Base-by-base conservation (phyloP, 768 basidiomycete species). In the Hortiboletus flavorubellus region DNA sequence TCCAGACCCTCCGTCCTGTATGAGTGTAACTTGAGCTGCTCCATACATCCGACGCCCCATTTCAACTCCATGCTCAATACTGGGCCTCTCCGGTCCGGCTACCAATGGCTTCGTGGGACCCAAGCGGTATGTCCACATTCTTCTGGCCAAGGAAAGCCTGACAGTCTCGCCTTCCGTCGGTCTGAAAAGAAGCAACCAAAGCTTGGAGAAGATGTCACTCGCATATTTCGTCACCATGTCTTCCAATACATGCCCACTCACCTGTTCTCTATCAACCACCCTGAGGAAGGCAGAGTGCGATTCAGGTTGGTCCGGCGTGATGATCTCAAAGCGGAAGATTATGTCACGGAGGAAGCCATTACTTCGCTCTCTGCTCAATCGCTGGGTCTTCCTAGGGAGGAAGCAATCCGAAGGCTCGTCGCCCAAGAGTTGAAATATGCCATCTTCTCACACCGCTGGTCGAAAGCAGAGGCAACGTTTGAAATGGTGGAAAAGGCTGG, bases 381-480 rank as follows among this genome's bases (percentile, higher is more conserved):
- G 7, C 35, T 46, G 6, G 23, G 16, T 15, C 34, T 41, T 11
- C 12, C 46, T 5, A 33, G 39, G 12, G 45, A 53, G 8, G 34
- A 53, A 18, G 33, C 21, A n/a, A 41, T 53, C 39, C 23, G 23
- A 31, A n/a, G 15, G 16, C 39, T 53, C 38, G 46, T 53, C 29
- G 14, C 38, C 10, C 29, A 48, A 29, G 3, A 2, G 31, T 12
- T 53, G 31, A 40, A 23, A 33, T 53, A 47, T 5, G 53, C 53
- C 23, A 33, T 48, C 6, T 53, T 53, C n/a, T 53, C 53, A 1
- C 53, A 53, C 14, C 46, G 53, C n/a, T 53, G 46, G 53, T 29
- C 4, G 16, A 16, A 18, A 14, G 8, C 3, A 8, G 53, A 53
- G n/a, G 38, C 46, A 3, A 41, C 46, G 4, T 53, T 47, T 4